Percentiles rank a stretch among this genome's conserved stretches.
These are phyloP conservation scores for Tetrahymena borealis DNA, from an alignment of 73 alveolate genomes.

Conservation along the genomic window DNA sequence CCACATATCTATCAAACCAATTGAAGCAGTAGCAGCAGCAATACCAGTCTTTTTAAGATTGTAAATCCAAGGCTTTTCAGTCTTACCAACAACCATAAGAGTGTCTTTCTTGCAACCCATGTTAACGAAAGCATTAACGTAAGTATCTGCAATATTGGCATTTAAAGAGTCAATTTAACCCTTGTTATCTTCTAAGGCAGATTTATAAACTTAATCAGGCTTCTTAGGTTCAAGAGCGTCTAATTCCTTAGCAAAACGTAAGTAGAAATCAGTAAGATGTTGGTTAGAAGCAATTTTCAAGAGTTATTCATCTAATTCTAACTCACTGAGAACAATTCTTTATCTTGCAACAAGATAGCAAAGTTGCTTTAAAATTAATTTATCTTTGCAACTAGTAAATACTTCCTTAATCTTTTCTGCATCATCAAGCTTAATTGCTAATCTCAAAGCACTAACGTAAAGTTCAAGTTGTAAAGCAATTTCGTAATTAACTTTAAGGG, in stretches of 20 bases:
- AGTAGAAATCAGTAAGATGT: constrained; percentile 68
- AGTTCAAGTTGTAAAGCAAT: constrained; percentile 68
- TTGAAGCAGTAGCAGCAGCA: constrained; percentile 77
- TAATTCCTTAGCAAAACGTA: constrained; percentile 87
- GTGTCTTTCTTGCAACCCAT: constrained; percentile 97
- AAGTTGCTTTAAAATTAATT: constrained; percentile 60
- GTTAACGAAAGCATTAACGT: constrained; percentile 95
- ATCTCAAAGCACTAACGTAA: constrained; percentile 93
- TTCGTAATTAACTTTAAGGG: constrained; percentile 63
- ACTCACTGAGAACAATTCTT: constrained; percentile 64
- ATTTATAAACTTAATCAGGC: constrained; percentile 97
- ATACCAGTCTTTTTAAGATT: constrained; percentile 82
- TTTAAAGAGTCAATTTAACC: constrained; percentile 60
- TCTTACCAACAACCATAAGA: constrained; percentile 51
- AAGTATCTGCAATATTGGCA: constrained; percentile 89
- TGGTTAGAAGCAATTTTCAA: constrained; percentile 82
- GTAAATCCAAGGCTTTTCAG: constrained; percentile 77
- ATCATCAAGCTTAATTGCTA: constrained; percentile 93
- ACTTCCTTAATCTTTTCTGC: constrained; percentile 68
- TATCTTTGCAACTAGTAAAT: constrained; percentile 65
- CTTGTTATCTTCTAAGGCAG: constrained; percentile 94
- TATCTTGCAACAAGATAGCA: constrained; percentile 89
- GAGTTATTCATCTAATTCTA: constrained; percentile 59
- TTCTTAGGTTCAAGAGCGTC: constrained; percentile 96
- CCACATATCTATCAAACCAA: constrained; percentile 61